These are phyloP conservation scores for Emericellopsis cladophorae DNA, from an alignment of 2,329 filamentous ascomycete genomes.

Conservation along the genomic window DNA sequence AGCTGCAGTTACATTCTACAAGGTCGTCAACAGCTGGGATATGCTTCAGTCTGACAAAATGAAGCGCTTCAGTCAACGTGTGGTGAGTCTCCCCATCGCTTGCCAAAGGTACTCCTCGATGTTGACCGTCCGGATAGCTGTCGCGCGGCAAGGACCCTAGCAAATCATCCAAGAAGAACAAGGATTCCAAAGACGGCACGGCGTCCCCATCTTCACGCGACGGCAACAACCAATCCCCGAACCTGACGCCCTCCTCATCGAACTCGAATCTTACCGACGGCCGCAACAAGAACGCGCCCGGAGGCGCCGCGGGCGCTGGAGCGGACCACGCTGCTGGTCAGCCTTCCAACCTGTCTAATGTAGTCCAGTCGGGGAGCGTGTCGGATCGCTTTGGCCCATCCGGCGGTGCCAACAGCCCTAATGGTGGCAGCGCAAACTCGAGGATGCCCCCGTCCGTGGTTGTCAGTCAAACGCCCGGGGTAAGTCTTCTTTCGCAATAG, in stretches of 20 bases:
- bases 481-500: conserved; percentile 29
- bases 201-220: conserved; percentile 61
- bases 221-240: conserved; percentile 43
- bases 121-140: conserved; percentile 46
- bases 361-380: conserved; percentile 19
- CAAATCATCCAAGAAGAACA: conserved; percentile 71
- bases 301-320: conserved; percentile 32
- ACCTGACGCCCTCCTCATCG: conserved; percentile 74
- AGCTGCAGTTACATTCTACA: background rate
- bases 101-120: background rate
- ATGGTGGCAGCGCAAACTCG: conserved; percentile 18
- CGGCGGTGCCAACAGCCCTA: conserved; percentile 20
- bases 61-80: conserved; percentile 96
- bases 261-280: conserved; percentile 76
- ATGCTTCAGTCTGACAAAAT: conserved; percentile 43
- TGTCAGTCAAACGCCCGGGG: conserved; percentile 87
- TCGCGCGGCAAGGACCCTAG: conserved; percentile 78
- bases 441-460: conserved; percentile 73
- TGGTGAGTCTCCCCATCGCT: conserved; percentile 50
- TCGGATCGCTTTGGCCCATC: conserved; percentile 28
- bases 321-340: conserved; percentile 30
- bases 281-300: conserved; percentile 67
- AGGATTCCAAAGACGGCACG: conserved; percentile 62
- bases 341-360: conserved; percentile 21
- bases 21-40: background rate